Evolutionary conservation across 257 asterid species (phyloP).

Genomic region (Fraxinus pennsylvanica): DNA sequence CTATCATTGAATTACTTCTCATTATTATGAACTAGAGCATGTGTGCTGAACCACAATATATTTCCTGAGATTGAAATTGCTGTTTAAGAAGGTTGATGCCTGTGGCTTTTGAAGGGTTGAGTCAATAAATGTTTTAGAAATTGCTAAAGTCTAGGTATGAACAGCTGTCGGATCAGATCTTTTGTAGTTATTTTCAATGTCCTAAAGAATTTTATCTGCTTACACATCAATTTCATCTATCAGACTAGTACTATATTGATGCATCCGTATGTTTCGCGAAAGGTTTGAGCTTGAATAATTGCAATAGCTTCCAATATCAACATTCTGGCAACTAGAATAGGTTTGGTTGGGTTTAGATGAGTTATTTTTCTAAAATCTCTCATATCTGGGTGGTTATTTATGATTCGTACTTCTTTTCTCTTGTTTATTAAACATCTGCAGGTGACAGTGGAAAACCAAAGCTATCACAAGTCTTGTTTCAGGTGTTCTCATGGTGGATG

Average conservation of each 20-base stretch:
- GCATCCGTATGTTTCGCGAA: not conserved
- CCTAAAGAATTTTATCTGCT: not conserved
- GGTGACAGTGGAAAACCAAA: slow-evolving; percentile 54
- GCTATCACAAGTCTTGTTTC: slow-evolving; percentile 55
- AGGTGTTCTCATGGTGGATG: slow-evolving; percentile 60
- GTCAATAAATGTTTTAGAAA: not conserved
- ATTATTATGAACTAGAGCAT: not conserved
- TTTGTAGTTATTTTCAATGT: not conserved
- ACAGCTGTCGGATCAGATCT: not conserved
- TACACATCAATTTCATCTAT: not conserved
- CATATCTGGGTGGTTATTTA: not conserved
- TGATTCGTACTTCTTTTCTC: not conserved
- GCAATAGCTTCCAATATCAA: not conserved
- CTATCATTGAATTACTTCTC: not conserved
- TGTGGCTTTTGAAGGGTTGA: not conserved
- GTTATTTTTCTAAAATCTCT: not conserved
- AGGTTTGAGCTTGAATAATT: not conserved
- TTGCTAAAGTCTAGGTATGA: not conserved
- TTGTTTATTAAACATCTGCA: slow-evolving; percentile 13
- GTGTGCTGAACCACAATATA: not conserved
- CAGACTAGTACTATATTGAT: not conserved
- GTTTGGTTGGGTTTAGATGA: not conserved
- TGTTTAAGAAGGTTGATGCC: not conserved
- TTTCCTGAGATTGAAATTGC: not conserved
- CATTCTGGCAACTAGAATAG: not conserved